Conservation (phyloP, 768 basidiomycete species). For the Baorangia bicolor region DNA sequence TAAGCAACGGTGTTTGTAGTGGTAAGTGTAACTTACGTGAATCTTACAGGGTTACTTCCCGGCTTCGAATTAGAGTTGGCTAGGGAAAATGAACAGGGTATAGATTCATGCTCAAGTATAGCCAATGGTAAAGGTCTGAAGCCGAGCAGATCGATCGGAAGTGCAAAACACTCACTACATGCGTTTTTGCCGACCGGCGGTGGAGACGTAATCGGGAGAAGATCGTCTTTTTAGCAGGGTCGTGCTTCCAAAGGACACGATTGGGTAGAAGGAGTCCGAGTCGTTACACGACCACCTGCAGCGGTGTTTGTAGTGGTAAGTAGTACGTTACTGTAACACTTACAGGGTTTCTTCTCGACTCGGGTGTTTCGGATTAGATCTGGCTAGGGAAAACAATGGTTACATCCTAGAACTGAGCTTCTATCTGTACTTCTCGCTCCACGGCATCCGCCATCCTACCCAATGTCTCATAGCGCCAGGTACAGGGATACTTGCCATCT, state of each 20-base stretch:
- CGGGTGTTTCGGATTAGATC: not conserved
- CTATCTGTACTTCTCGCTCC: slow-evolving; percentile 35
- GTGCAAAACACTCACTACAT: not conserved
- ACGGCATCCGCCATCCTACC: slow-evolving; percentile 62
- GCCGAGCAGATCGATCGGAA: not conserved
- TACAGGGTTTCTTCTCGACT: slow-evolving; percentile 4
- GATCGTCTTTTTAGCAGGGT: not conserved
- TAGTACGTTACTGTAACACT: not conserved
- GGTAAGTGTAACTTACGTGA: not conserved
- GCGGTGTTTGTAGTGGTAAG: not conserved
- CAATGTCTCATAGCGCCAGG: slow-evolving; percentile 58
- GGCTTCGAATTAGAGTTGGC: not conserved
- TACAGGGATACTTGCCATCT: slow-evolving; percentile 36
- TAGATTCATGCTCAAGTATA: not conserved
- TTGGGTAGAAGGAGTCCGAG: not conserved
- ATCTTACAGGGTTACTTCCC: slow-evolving; percentile 3
- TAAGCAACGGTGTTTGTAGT: not conserved
- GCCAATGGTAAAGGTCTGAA: not conserved
- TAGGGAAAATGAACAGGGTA: not conserved
- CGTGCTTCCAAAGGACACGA: not conserved
- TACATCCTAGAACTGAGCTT: not conserved
- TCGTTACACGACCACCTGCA: not conserved
- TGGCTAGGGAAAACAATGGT: not conserved
- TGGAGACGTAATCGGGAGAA: not conserved
- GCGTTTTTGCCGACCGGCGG: not conserved